These are phyloP conservation scores for Irpex lacteus DNA, from an alignment of 1,284 basidiomycete genomes.

Conservation along the genomic window DNA sequence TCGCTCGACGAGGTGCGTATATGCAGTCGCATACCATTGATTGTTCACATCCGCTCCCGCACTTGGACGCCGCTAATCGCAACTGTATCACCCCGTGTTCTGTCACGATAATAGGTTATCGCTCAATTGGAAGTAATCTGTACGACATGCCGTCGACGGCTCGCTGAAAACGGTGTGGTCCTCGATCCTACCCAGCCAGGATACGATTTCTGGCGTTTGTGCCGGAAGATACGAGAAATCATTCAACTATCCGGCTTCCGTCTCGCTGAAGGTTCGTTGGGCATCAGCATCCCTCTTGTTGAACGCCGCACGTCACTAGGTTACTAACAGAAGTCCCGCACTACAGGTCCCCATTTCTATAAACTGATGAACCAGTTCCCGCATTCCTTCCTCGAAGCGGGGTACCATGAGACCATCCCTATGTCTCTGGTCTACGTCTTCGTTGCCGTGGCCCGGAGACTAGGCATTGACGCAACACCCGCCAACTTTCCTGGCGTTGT, in stretches of 20 bases:
- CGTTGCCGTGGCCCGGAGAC: conserved; percentile 46
- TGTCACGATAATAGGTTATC: conserved; percentile 29
- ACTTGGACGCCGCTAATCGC: neutral
- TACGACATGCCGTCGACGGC: conserved; percentile 33
- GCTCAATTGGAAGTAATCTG: conserved; percentile 39
- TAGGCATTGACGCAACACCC: conserved; percentile 51
- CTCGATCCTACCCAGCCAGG: conserved; percentile 14
- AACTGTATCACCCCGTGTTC: neutral
- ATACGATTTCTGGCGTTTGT: conserved; percentile 21
- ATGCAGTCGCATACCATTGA: too few species aligned
- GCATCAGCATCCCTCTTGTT: neutral
- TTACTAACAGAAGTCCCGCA: neutral
- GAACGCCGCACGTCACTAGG: neutral
- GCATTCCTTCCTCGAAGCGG: conserved; percentile 50
- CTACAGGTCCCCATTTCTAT: conserved; percentile 31
- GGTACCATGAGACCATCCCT: conserved; percentile 47
- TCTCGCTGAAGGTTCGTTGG: conserved; percentile 17
- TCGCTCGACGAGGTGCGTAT: conserved; percentile 40
- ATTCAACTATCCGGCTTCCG: conserved; percentile 21
- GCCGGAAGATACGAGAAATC: conserved; percentile 17
- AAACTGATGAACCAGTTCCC: conserved; percentile 54
- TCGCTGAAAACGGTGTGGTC: conserved; percentile 12
- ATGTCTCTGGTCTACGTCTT: conserved; percentile 62
- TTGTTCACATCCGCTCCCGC: neutral
- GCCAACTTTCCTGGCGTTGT: conserved; percentile 56